A percentile compares a stretch with the other conserved stretches of the same genome.
Conservation (phyloP, 2,329 filamentous ascomycete genomes). For the Fusarium keratoplasticum region DNA sequence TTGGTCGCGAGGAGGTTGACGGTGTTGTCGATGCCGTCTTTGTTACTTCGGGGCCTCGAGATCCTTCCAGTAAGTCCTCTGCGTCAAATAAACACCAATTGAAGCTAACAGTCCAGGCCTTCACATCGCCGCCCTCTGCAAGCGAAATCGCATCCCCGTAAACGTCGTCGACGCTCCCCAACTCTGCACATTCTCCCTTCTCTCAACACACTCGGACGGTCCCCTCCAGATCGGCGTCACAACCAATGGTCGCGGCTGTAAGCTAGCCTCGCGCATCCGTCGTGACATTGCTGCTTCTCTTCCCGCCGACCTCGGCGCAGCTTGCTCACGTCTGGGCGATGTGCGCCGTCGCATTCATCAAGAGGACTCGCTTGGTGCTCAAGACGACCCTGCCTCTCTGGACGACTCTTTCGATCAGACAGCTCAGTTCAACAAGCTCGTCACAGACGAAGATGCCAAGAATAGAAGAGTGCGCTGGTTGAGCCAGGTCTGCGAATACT, state of each 20-base stretch:
- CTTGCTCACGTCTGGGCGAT: slow-evolving; percentile 81
- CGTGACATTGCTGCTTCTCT: slow-evolving; percentile 87
- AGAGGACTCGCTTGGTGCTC: slow-evolving; percentile 66
- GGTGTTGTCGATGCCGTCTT: slow-evolving; percentile 91
- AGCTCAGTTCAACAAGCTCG: slow-evolving; percentile 85
- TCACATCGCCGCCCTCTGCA: slow-evolving; percentile 80
- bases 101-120: slow-evolving; percentile 56
- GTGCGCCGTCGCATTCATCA: slow-evolving; percentile 78
- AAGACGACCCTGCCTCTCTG: slow-evolving; percentile 66
- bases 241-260: slow-evolving; percentile 94
- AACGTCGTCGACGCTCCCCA: slow-evolving; percentile 91
- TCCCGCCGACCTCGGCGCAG: slow-evolving; percentile 78
- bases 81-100: not conserved
- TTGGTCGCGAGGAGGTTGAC: slow-evolving; percentile 85
- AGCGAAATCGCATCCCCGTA: slow-evolving; percentile 84
- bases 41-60: slow-evolving; percentile 72
- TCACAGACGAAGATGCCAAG: slow-evolving; percentile 80
- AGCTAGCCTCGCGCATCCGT: slow-evolving; percentile 88
- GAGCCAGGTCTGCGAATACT: slow-evolving; percentile 97
- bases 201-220: slow-evolving; percentile 90
- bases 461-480: slow-evolving; percentile 92
- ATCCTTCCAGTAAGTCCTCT: slow-evolving; percentile 52
- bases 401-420: slow-evolving; percentile 79
- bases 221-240: slow-evolving; percentile 96
- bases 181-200: slow-evolving; percentile 89